Percentiles rank a stretch among this genome's conserved stretches.
These are phyloP conservation scores for Nectriaceae sp. DNA, from an alignment of 2,329 filamentous ascomycete genomes.

Conservation along the genomic window DNA sequence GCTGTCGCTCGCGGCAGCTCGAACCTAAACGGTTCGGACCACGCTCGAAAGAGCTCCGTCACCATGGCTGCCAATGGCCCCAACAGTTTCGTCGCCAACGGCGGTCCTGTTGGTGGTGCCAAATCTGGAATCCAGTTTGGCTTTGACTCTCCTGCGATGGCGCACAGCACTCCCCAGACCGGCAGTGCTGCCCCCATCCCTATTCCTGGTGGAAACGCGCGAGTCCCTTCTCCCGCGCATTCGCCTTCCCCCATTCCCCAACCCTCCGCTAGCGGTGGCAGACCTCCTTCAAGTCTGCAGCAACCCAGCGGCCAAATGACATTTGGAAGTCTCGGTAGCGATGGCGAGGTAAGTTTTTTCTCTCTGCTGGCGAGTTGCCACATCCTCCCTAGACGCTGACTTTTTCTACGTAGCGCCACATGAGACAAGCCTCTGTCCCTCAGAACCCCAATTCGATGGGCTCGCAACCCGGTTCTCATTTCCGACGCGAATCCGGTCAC, in stretches of 20 bases:
- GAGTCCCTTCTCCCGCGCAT: slow-evolving; percentile 79
- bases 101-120: slow-evolving; percentile 59
- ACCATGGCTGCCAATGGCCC: slow-evolving; percentile 86
- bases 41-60: slow-evolving; percentile 84
- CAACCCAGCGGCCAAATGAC: slow-evolving; percentile 68
- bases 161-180: slow-evolving; percentile 67
- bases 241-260: slow-evolving; percentile 94
- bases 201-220: slow-evolving; percentile 66
- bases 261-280: slow-evolving; percentile 79
- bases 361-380: too few relatives aligned
- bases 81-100: slow-evolving; percentile 75
- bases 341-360: slow-evolving; percentile 67
- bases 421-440: slow-evolving; percentile 66
- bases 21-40: slow-evolving; percentile 73
- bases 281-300: slow-evolving; percentile 75
- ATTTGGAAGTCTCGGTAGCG: slow-evolving; percentile 82
- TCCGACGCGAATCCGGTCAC: slow-evolving; percentile 84
- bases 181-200: slow-evolving; percentile 57
- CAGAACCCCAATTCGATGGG: slow-evolving; percentile 62
- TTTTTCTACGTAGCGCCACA: slow-evolving; percentile 58
- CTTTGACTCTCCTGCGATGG: slow-evolving; percentile 69
- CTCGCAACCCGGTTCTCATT: slow-evolving; percentile 69
- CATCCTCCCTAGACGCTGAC: slow-evolving; percentile 11
- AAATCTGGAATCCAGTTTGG: slow-evolving; percentile 79
- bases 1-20: slow-evolving; percentile 64